These are phyloP conservation scores for Magnaporthales sp. DNA, from an alignment of 2,329 filamentous ascomycete species.

Conservation along the genomic window DNA sequence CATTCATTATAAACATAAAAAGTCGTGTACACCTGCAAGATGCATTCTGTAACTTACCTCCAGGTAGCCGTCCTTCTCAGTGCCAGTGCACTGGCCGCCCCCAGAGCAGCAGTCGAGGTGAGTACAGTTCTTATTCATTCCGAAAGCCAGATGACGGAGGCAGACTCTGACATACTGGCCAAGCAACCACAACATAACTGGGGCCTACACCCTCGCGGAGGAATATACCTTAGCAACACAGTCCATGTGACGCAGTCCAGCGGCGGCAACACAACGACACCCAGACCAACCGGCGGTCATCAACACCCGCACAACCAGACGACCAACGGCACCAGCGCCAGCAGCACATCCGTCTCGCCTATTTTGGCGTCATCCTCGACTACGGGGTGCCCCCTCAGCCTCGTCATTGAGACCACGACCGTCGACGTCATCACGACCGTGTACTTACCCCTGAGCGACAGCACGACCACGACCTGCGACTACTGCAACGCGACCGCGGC, in stretches of 20 bases:
- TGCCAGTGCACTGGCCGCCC: background rate
- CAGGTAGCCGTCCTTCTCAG: background rate
- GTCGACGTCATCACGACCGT: slow-evolving; percentile 2
- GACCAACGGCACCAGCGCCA: background rate
- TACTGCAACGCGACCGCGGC: background rate
- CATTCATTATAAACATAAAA: background rate
- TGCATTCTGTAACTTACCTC: background rate
- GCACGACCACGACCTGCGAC: background rate
- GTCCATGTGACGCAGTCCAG: background rate
- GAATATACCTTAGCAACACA: background rate
- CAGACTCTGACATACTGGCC: background rate
- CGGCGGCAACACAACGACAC: background rate
- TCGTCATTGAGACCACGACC: slow-evolving; percentile 1
- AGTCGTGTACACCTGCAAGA: background rate
- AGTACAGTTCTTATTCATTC: background rate
- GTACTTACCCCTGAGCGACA: background rate
- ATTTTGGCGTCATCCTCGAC: background rate
- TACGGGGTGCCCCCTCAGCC: background rate
- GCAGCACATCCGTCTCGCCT: background rate
- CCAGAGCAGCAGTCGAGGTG: background rate
- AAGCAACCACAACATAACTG: background rate
- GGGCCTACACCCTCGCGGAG: background rate
- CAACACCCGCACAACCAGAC: background rate
- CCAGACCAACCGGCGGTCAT: background rate
- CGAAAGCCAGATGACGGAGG: background rate